Conservation (phyloP, 2,329 filamentous ascomycete genomes). For the Colletotrichum gigasporum region DNA sequence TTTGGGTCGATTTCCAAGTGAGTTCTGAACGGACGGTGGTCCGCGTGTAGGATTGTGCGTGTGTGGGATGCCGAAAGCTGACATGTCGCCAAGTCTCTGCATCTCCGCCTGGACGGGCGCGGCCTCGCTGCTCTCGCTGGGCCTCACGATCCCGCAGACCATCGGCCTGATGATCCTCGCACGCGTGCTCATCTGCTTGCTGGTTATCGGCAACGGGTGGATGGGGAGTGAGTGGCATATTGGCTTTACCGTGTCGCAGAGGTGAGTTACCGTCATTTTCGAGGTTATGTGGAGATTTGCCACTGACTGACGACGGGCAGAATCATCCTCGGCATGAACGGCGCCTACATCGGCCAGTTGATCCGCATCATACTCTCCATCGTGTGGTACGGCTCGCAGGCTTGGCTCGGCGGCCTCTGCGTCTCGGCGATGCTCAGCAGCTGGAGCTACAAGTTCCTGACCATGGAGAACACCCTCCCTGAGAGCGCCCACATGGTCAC, state of each 20-base stretch:
- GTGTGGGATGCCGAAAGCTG: neutral
- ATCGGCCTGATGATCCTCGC: slow-evolving; percentile 35
- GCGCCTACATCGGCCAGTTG: slow-evolving; percentile 48
- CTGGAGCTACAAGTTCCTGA: slow-evolving; percentile 54
- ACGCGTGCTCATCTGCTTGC: slow-evolving; percentile 28
- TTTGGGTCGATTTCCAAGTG: slow-evolving; percentile 35
- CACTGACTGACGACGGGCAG: neutral
- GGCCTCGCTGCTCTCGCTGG: slow-evolving; percentile 30
- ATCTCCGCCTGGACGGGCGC: slow-evolving; percentile 34
- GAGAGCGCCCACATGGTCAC: slow-evolving; percentile 47
- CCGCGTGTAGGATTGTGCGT: no score
- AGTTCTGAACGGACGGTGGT: neutral
- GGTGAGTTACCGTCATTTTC: slow-evolving; percentile 37
- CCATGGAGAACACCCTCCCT: slow-evolving; percentile 55
- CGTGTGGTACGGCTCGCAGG: slow-evolving; percentile 50
- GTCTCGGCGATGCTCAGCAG: slow-evolving; percentile 51
- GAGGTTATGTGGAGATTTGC: no score
- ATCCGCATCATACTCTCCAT: slow-evolving; percentile 50
- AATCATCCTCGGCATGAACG: slow-evolving; percentile 45
- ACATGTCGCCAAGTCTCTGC: slow-evolving; percentile 17
- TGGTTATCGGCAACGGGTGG: slow-evolving; percentile 38
- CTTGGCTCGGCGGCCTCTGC: slow-evolving; percentile 36
- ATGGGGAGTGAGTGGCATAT: slow-evolving; percentile 42
- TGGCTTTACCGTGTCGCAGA: slow-evolving; percentile 48
- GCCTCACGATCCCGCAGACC: slow-evolving; percentile 33